Base-by-base conservation (phyloP, 352 stramenopile genomes). In the Vaucheria bursata region DNA sequence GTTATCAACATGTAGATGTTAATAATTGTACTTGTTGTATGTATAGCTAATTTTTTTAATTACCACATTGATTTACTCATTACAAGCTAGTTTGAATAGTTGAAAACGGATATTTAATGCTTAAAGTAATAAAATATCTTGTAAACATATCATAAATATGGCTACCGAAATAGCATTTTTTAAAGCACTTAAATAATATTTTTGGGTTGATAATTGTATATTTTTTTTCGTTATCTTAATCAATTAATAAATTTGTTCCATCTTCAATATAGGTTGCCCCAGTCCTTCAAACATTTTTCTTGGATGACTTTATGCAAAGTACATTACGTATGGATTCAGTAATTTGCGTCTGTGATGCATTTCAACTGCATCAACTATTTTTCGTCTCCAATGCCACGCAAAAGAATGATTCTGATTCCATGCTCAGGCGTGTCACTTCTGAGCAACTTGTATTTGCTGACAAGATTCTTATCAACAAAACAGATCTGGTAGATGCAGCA, bases 281-380 rank as follows among this genome's bases (percentile, higher is more conserved):
- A 8, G 69, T 74, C 7, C 64, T 68, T 33, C 71, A 84, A 74
- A 84, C 78, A n/a, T 84, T 84, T 49, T 84, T 84, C 49, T 65
- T 49, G 18, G 78, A 84, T 37, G 25, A 33, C 0, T 84, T 73
- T 32, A 69, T 84, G 25, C 78, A 84, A 69, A 40, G 74, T 18
- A 36, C 71, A n/a, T 50, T 84, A 4, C 59, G 72, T 40, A 34
- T 84, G n/a, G 78, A 84, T 45, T 38, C 73, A 34, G 78, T 84
- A 36, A 53, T 84, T 18, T 81, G 78, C 50, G 66, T 84, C 3
- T 84, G 78, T 65, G 78, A 84, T 36, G 73, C 72, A 33, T 66
- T 70, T 33, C 36, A 67, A 18, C 74, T 83, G 31, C n/a, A n/a
- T n/a, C n/a, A n/a, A n/a, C n/a, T n/a, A n/a, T n/a, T n/a, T n/a